A percentile compares a stretch with the other conserved stretches of the same genome.
Evolutionary conservation across 805 yeast genomes (phyloP).

Genomic region (Candida bentonensis): DNA sequence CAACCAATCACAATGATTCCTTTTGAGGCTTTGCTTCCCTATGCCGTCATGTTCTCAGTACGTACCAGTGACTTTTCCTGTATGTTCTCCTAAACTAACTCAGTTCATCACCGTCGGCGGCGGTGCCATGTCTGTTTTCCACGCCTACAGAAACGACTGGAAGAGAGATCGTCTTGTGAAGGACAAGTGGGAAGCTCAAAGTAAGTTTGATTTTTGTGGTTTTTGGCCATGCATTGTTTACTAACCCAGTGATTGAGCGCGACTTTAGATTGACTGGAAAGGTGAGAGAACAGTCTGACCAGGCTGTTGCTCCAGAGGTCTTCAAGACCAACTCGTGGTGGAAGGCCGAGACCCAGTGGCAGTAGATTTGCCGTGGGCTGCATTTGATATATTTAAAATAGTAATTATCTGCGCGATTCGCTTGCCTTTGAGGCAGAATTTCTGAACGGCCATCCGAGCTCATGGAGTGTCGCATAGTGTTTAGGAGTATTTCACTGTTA

Average conservation of each 20-base stretch:
- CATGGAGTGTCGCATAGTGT: too few relatives aligned
- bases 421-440: too few relatives aligned
- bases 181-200: conserved; percentile 12
- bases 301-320: conserved; percentile 57
- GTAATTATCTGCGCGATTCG: too few relatives aligned
- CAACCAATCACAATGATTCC: conserved; percentile 36
- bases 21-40: conserved; percentile 54
- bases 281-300: conserved; percentile 52
- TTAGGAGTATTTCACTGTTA: too few relatives aligned
- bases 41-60: conserved; percentile 40
- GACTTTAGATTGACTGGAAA: conserved; percentile 68
- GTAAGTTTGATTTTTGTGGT: conserved; percentile 18
- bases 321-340: conserved; percentile 58
- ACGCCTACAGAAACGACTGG: conserved; percentile 33
- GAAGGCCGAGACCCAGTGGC: conserved; percentile 16
- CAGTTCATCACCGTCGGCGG: conserved; percentile 41
- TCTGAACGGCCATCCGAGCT: too few relatives aligned
- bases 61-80: conserved; percentile 13
- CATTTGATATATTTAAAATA: neutral
- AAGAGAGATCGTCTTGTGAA: conserved; percentile 31
- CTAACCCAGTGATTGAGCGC: conserved; percentile 39
- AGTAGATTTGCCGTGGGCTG: conserved; percentile 1
- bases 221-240: too few relatives aligned
- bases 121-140: conserved; percentile 31
- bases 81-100: conserved; percentile 2